phyloP scores from a whole-genome alignment of 306 rosid genomes.

The Corylus heterophylla region DNA sequence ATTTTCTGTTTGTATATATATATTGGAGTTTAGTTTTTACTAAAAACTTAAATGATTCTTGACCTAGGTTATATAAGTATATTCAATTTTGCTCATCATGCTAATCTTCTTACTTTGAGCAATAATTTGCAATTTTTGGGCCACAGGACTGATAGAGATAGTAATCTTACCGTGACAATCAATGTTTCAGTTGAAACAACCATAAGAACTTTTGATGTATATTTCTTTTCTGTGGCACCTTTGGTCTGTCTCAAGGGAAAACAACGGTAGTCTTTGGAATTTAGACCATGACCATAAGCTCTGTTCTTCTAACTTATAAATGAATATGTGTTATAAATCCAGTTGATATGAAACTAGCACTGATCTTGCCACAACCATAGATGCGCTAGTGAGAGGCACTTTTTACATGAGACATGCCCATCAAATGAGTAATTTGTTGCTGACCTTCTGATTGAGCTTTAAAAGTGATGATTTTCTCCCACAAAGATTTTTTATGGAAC shows the following conservation, averaged over 20 bases:
- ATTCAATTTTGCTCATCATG: not conserved
- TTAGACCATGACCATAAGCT: not conserved
- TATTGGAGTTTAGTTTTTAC: not conserved
- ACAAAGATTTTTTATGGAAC: not conserved
- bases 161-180: not conserved
- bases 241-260: not conserved
- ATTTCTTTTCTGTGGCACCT: not conserved
- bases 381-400: not conserved
- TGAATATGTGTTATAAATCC: not conserved
- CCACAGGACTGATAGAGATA: not conserved
- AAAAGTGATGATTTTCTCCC: not conserved
- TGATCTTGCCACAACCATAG: slow-evolving; percentile 1
- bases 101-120: not conserved
- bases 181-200: not conserved
- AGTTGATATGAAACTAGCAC: not conserved
- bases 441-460: not conserved
- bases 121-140: not conserved
- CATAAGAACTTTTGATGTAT: not conserved
- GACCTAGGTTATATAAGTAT: not conserved
- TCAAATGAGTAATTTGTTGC: not conserved
- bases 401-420: not conserved
- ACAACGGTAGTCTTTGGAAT: not conserved
- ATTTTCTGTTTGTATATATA: not conserved
- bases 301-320: not conserved
- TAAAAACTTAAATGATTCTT: not conserved